phyloP scores from a whole-genome alignment of 345 rosid genomes.

The Iberis pinnata region DNA sequence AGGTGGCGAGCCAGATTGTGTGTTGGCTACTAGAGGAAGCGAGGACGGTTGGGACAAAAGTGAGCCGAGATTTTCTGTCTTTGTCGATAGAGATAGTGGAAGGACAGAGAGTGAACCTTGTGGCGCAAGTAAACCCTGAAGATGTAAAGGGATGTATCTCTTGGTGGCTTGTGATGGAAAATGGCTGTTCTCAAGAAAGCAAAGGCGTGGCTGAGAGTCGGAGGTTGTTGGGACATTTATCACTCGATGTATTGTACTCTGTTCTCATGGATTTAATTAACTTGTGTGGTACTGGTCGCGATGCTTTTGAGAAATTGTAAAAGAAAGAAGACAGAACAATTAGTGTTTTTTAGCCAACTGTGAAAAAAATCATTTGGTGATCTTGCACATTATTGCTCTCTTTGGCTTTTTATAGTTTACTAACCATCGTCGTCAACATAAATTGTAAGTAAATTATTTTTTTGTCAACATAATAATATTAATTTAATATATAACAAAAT shows the following conservation, averaged over 20 bases:
- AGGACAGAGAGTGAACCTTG: constrained; percentile 74
- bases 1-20: constrained; percentile 92
- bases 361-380: background rate
- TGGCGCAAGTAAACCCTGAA: constrained; percentile 79
- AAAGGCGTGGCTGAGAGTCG: constrained; percentile 51
- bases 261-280: constrained; percentile 73
- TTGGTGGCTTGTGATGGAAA: constrained; percentile 91
- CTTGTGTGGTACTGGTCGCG: constrained; percentile 50
- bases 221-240: constrained; percentile 70
- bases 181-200: constrained; percentile 54
- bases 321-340: background rate
- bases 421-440: too few species aligned
- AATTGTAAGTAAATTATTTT: too few species aligned
- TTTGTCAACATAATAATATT: too few species aligned
- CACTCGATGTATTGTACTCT: constrained; percentile 58
- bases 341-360: too few species aligned
- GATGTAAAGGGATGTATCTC: constrained; percentile 64
- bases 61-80: constrained; percentile 59
- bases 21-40: constrained; percentile 93
- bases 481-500: too few species aligned
- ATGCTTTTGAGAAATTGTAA: constrained; percentile 20
- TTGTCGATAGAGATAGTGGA: constrained; percentile 76
- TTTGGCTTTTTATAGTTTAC: too few species aligned
- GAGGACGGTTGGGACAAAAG: constrained; percentile 68
- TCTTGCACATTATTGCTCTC: background rate